Conservation (phyloP, 2,329 filamentous ascomycete species). For the Acarospora socialis region DNA sequence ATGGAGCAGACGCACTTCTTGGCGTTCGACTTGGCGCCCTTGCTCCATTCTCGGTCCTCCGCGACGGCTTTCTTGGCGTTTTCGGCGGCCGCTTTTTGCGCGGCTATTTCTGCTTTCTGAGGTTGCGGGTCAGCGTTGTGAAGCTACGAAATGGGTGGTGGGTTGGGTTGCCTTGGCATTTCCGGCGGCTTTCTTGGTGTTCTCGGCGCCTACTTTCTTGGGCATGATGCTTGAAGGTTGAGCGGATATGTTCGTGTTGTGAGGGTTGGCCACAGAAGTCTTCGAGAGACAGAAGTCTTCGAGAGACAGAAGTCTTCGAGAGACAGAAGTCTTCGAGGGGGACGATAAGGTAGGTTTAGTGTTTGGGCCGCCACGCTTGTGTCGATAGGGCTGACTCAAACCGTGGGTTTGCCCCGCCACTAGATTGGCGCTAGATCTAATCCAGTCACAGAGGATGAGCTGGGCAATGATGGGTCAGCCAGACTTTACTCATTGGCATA, state of each 20-base stretch:
- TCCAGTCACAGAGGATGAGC: no score
- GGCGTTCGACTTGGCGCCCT: slow-evolving; percentile 67
- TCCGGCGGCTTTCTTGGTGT: slow-evolving; percentile 76
- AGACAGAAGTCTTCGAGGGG: no score
- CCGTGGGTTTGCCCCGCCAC: no score
- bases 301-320: no score
- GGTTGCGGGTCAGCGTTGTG: slow-evolving; percentile 6
- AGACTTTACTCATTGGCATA: no score
- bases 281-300: no score
- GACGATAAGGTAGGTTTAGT: no score
- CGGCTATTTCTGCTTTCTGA: slow-evolving; percentile 78
- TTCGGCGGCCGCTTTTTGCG: slow-evolving; percentile 59
- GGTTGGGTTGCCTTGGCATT: slow-evolving; percentile 45
- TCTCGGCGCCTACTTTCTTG: slow-evolving; percentile 55
- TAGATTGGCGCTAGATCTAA: no score
- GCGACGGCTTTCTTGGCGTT: slow-evolving; percentile 49
- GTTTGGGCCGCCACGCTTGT: no score
- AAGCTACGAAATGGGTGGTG: slow-evolving; percentile 15
- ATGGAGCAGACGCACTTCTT: slow-evolving; percentile 58
- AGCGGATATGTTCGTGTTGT: neutral
- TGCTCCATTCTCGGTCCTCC: slow-evolving; percentile 67
- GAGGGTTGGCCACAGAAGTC: no score
- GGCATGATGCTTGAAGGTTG: slow-evolving; percentile 39
- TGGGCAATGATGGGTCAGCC: no score
- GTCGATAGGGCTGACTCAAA: no score